Evolutionary conservation across 768 basidiomycete species (phyloP).

Genomic region (Sistotremastrum niveocremeum): DNA sequence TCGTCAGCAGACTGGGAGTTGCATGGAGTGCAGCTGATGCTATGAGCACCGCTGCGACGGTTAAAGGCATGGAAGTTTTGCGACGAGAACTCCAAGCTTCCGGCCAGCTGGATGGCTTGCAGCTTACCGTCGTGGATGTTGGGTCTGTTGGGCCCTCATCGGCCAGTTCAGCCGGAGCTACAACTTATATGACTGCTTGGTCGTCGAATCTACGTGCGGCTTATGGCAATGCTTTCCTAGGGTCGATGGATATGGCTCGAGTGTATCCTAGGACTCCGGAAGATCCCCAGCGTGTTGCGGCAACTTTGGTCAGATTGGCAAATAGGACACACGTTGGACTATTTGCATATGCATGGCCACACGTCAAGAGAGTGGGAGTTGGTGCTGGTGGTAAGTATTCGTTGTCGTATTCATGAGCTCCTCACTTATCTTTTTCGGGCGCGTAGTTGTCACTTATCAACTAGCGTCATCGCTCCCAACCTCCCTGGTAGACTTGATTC

Average conservation of each 20-base stretch:
- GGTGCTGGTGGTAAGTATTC: slow-evolving; percentile 61
- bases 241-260: slow-evolving; percentile 25
- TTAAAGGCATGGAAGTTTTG: slow-evolving; percentile 59
- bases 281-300: slow-evolving; percentile 46
- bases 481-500: slow-evolving; percentile 45
- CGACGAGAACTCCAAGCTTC: slow-evolving; percentile 57
- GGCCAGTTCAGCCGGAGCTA: slow-evolving; percentile 11
- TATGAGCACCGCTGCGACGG: slow-evolving; percentile 64
- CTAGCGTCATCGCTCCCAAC: slow-evolving; percentile 59
- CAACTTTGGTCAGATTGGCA: slow-evolving; percentile 38
- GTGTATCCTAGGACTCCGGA: slow-evolving; percentile 37
- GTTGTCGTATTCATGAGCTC: not conserved
- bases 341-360: slow-evolving; percentile 33
- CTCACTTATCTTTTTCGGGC: slow-evolving; percentile 4
- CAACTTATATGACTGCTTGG: slow-evolving; percentile 14
- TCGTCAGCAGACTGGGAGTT: slow-evolving; percentile 60
- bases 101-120: slow-evolving; percentile 47
- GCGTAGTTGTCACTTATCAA: slow-evolving; percentile 53
- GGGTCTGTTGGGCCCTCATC: slow-evolving; percentile 31
- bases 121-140: slow-evolving; percentile 61
- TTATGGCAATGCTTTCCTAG: slow-evolving; percentile 45
- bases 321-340: slow-evolving; percentile 11
- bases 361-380: slow-evolving; percentile 55
- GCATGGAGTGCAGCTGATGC: slow-evolving; percentile 51
- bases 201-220: slow-evolving; percentile 14